Base-by-base conservation (phyloP, 371 early-diverging fungal species). In the Lichtheimia ramosa region DNA sequence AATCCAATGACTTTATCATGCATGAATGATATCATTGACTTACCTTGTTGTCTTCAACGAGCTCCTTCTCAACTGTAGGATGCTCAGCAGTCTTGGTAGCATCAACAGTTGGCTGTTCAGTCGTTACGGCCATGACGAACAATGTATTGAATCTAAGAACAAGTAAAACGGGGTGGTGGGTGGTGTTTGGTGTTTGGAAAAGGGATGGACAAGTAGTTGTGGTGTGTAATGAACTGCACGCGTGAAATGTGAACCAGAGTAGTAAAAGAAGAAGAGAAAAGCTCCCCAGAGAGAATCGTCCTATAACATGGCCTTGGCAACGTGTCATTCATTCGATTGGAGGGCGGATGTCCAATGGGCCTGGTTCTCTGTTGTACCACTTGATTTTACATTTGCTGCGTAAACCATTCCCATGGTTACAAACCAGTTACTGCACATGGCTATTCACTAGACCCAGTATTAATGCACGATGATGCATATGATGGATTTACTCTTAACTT, bases 111-210 rank as follows among this genome's bases (percentile, higher is more conserved):
- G 46, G 46, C 21, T 46, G 46, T 46, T 46, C 46, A 46, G 46
- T 46, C 46, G 46, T 46, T 18, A 46, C 46, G 46, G 46, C 46
- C 46, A 46, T 46, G 46, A 46, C 46, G 46, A 46, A 46, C 46
- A 46, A 46, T 14, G n/a, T n/a, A 46, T 16, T 46, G 21, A 21
- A 46, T 46, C 21, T 46, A 46, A 46, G 21, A 46, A 21, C 46
- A 46, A 46, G 18, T 46, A 46, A 46, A 46, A 46, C n/a, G 18
- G 46, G 46, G 46, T 46, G 46, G 46, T 34, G 34, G 34, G 34
- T 34, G 34, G 34, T 34, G 34, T 34, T 34, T 6, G 34, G 34
- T 34, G 34, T 34, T 34, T 34, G 34, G 34, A 34, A 34, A 34
- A 34, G 46, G 46, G 46, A 18, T n/a, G 46, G 46, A 21, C 46